Conservation (phyloP, 768 basidiomycete species). For the Tulasnella calospora region DNA sequence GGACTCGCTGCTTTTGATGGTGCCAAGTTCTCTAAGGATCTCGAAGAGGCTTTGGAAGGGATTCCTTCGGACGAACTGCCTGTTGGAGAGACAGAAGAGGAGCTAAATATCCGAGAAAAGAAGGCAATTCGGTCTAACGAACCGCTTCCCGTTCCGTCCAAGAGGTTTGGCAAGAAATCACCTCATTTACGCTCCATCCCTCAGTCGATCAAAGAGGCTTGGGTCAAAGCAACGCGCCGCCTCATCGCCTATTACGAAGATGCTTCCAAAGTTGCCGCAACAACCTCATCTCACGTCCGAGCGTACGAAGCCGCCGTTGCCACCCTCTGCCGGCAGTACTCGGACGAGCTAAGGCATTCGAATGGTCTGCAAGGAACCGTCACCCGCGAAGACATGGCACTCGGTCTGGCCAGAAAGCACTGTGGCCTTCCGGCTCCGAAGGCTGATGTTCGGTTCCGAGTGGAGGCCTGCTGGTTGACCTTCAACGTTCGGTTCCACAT, state of each 20-base stretch:
- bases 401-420: constrained; percentile 49
- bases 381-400: constrained; percentile 46
- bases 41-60: neutral
- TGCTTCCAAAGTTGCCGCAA: constrained; percentile 42
- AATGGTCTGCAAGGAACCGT: constrained; percentile 40
- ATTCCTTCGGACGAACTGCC: neutral
- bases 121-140: neutral
- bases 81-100: neutral
- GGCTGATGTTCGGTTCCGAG: constrained; percentile 54
- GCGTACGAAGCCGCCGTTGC: constrained; percentile 62
- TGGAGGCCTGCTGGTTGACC: constrained; percentile 57
- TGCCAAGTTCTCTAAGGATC: neutral
- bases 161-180: neutral
- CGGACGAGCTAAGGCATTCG: constrained; percentile 31
- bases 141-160: neutral
- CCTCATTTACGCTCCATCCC: constrained; percentile 29
- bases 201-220: constrained; percentile 32
- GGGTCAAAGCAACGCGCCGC: constrained; percentile 40
- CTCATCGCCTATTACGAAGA: constrained; percentile 42
- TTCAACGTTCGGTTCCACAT: constrained; percentile 52
- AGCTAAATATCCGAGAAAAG: neutral
- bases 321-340: constrained; percentile 48
- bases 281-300: constrained; percentile 50
- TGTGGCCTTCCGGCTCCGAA: constrained; percentile 56
- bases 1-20: neutral